phyloP scores from a whole-genome alignment of 257 asterid genomes.

The Solanum bulbocastanum region DNA sequence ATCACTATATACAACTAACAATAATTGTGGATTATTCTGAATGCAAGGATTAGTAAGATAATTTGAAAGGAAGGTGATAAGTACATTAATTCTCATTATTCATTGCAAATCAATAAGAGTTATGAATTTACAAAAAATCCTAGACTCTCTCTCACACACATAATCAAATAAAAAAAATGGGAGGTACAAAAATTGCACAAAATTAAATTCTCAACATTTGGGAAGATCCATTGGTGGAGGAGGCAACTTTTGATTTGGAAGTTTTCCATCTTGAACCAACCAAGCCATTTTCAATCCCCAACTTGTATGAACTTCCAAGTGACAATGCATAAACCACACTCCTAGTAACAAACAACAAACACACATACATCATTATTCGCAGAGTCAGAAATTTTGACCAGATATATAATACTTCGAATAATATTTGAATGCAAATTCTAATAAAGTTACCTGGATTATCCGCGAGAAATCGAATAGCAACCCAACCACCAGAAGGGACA shows the following conservation, averaged over 20 bases:
- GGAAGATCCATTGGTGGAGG: no score
- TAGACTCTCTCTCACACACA: background rate
- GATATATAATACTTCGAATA: background rate
- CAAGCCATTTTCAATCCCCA: conserved; percentile 48
- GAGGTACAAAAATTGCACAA: background rate
- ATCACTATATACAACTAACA: no score
- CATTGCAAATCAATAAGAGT: background rate
- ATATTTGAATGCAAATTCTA: background rate
- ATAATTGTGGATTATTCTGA: background rate
- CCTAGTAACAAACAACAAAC: background rate
- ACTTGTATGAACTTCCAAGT: background rate
- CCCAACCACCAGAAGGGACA: conserved; percentile 65
- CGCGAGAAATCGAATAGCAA: conserved; percentile 47
- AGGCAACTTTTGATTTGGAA: no score
- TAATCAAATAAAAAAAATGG: background rate
- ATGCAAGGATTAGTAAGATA: background rate
- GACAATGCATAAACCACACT: background rate
- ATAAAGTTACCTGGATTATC: conserved; percentile 49
- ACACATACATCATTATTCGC: background rate
- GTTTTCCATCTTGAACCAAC: conserved; percentile 21
- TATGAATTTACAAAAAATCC: background rate
- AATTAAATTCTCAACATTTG: background rate
- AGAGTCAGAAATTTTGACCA: background rate
- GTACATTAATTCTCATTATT: background rate
- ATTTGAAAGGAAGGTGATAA: background rate